phyloP scores from a whole-genome alignment of 2,329 filamentous ascomycete species.

The Fusarium sp. region DNA sequence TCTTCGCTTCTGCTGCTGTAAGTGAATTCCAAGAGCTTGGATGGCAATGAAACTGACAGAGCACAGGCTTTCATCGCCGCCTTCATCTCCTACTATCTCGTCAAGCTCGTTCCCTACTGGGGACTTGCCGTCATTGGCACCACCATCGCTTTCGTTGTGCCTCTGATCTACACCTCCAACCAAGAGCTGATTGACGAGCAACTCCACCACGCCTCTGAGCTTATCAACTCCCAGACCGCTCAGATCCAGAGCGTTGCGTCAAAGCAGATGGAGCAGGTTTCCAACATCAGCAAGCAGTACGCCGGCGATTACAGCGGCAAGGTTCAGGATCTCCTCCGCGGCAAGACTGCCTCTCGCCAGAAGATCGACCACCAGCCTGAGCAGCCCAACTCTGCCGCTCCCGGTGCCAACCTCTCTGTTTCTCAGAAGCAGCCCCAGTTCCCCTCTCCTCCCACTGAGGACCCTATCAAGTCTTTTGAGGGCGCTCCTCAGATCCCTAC shows the following conservation, averaged over 20 bases:
- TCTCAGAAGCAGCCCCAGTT: constrained; percentile 53
- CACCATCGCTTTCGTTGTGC: constrained; percentile 72
- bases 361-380: constrained; percentile 58
- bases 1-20: constrained; percentile 72
- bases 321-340: constrained; percentile 74
- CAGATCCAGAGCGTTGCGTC: constrained; percentile 73
- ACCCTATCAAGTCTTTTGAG: constrained; percentile 49
- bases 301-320: constrained; percentile 78
- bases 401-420: constrained; percentile 4
- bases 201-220: constrained; percentile 69
- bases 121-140: constrained; percentile 74
- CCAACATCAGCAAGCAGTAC: constrained; percentile 76
- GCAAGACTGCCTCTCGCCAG: constrained; percentile 61
- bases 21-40: constrained; percentile 52
- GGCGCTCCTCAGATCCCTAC: constrained; percentile 40
- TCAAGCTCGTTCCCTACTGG: constrained; percentile 80
- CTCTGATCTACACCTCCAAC: constrained; percentile 76
- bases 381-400: constrained; percentile 31
- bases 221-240: constrained; percentile 73
- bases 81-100: constrained; percentile 77
- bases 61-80: constrained; percentile 70
- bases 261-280: constrained; percentile 75
- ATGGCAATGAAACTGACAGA: constrained; percentile 33
- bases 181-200: constrained; percentile 78
- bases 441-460: constrained; percentile 56